Evolutionary conservation across 1,284 basidiomycete species (phyloP).

Genomic region (Hymenochaete sp.): DNA sequence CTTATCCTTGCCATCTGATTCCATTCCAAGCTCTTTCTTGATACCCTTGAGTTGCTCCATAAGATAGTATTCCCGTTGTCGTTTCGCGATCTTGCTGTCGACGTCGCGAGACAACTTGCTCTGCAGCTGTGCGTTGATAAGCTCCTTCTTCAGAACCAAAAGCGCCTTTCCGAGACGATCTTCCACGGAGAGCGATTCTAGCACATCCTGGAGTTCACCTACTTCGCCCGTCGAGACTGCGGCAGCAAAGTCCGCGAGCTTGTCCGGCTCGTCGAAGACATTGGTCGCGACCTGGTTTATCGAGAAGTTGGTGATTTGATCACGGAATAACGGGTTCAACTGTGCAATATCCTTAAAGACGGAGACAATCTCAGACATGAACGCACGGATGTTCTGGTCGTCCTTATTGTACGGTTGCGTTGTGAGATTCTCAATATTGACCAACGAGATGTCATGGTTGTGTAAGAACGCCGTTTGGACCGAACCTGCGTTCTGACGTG

Average conservation of each 20-base stretch:
- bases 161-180: conserved; percentile 89
- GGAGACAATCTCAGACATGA: conserved; percentile 94
- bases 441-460: conserved; percentile 83
- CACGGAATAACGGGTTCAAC: conserved; percentile 94
- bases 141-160: conserved; percentile 93
- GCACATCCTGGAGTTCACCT: conserved; percentile 86
- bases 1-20: conserved; percentile 96
- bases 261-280: conserved; percentile 97
- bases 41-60: conserved; percentile 99
- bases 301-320: conserved; percentile 95
- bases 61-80: conserved; percentile 95
- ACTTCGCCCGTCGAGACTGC: conserved; percentile 92
- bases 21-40: conserved; percentile 98
- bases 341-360: conserved; percentile 99
- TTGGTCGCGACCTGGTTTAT: conserved; percentile 95
- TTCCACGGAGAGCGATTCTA: conserved; percentile 82
- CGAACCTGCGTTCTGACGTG: conserved; percentile 34
- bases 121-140: conserved; percentile 95
- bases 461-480: conserved; percentile 89
- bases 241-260: conserved; percentile 96
- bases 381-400: conserved; percentile 88
- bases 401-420: conserved; percentile 87
- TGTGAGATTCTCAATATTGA: conserved; percentile 79
- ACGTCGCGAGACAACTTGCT: conserved; percentile 93
- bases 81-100: conserved; percentile 93